Conservation (phyloP, 2,329 filamentous ascomycete species). For the Alternaria novae-zelandiae region DNA sequence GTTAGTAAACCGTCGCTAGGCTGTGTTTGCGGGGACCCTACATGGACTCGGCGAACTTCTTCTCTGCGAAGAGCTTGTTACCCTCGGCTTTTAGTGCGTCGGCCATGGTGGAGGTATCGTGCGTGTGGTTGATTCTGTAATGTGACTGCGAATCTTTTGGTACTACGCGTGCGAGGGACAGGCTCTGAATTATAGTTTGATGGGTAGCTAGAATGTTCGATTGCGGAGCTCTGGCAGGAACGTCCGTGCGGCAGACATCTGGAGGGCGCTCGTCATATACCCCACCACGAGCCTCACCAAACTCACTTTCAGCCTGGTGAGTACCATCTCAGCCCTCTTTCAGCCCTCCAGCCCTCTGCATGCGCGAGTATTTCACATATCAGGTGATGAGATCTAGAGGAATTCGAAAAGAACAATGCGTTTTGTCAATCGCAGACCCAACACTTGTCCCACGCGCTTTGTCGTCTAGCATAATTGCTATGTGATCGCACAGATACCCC, state of each 20-base stretch:
- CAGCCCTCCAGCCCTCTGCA: conserved; percentile 12
- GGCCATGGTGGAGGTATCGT: conserved; percentile 58
- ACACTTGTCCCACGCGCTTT: not conserved
- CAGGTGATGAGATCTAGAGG: not conserved
- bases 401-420: not conserved
- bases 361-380: not conserved
- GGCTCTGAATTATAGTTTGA: conserved; percentile 42
- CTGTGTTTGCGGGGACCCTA: conserved; percentile 60
- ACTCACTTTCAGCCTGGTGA: conserved; percentile 9
- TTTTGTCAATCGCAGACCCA: not conserved
- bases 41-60: conserved; percentile 96
- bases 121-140: not conserved
- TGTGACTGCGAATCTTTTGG: conserved; percentile 7
- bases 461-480: not conserved
- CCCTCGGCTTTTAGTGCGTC: conserved; percentile 93
- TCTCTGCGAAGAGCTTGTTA: conserved; percentile 97
- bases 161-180: conserved; percentile 28
- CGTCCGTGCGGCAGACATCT: conserved; percentile 17
- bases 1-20: conserved; percentile 20
- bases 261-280: conserved; percentile 28
- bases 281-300: conserved; percentile 10
- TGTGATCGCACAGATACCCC: not conserved
- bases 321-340: conserved; percentile 4
- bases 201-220: conserved; percentile 47
- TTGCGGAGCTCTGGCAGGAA: conserved; percentile 22